A percentile compares a stretch with the other conserved stretches of the same genome.
phyloP scores from a whole-genome alignment of 208 protist species.

The Naegleria lovaniensis region DNA sequence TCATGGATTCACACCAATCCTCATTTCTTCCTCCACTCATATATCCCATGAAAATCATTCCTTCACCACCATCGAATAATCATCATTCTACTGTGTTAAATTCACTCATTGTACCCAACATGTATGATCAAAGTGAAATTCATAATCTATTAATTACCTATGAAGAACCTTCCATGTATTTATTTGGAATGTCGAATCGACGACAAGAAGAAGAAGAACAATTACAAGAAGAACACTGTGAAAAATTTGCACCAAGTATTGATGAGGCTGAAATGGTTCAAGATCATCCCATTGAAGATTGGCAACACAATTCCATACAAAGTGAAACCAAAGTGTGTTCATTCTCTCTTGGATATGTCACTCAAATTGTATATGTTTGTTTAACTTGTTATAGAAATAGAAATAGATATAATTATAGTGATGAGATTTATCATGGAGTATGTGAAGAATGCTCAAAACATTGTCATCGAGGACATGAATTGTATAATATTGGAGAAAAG shows the following conservation, averaged over 20 bases:
- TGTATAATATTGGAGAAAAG: constrained; percentile 18
- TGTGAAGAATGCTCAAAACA: background rate
- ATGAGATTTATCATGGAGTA: background rate
- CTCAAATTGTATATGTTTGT: constrained; percentile 18
- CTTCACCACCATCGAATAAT: too few species aligned
- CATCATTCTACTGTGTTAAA: too few species aligned
- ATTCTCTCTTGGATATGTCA: background rate
- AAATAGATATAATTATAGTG: background rate
- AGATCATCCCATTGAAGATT: background rate
- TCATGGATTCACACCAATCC: too few species aligned
- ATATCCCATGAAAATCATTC: too few species aligned
- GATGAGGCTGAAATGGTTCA: background rate
- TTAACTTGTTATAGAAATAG: constrained; percentile 1
- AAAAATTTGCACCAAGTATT: background rate
- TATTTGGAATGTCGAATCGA: background rate
- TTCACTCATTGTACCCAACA: too few species aligned
- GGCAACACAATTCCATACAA: background rate
- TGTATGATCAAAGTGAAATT: too few species aligned
- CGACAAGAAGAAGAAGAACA: background rate
- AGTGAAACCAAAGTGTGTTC: background rate
- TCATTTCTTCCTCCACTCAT: too few species aligned
- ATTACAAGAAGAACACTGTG: background rate
- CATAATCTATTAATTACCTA: too few species aligned
- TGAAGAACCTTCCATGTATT: too few species aligned
- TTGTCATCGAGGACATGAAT: background rate